Base-by-base conservation (phyloP, 306 rosid species). In the Fragaria iinumae region DNA sequence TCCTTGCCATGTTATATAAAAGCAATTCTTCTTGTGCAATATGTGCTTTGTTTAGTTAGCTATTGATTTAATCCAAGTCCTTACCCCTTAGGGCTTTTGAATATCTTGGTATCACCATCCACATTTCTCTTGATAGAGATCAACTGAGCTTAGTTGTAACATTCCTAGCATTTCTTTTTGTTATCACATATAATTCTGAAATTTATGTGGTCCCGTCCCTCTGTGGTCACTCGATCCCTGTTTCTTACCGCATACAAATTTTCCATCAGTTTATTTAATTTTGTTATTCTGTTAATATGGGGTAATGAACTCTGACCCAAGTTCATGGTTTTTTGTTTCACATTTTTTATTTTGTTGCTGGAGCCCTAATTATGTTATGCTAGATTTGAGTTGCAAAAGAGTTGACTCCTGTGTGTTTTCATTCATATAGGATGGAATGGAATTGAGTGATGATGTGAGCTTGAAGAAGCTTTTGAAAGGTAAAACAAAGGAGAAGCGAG, bases 401-500 rank as follows among this genome's bases (percentile, higher is more conserved):
- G 49, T 66, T 48, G 56, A 71, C 73, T 32, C 66, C 21, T 65
- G 50, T 71, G 41, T 38, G 45, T 29, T 27, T 57, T 41, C 38
- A 73, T 81, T 62, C 27, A 27, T 85, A 53, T 88, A 93, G 98
- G 97, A 88, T 41, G 78, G 50, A 1, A 18, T 45, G 79, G 96
- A 87, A 69, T 55, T 80, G 63, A 78, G 87, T 21, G 97, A 90
- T 80, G 91, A 90, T 75, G 90, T 87, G 77, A 87, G 84, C 86
- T 83, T 91, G 90, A 93, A 88, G 93, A 90, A 84, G 78, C 88
- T 91, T 62, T 73, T 88, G 78, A 84, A 90, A 76, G 83, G 81
- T 67, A 84, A 71, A 79, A 83, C 65, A 38, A 72, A 73, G 74
- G 87, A 82, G 85, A 88, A 79, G 81, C 83, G 38, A 81, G 70